These are phyloP conservation scores for Naganishia liquefaciens DNA, from an alignment of 1,284 basidiomycete genomes.

Conservation along the genomic window DNA sequence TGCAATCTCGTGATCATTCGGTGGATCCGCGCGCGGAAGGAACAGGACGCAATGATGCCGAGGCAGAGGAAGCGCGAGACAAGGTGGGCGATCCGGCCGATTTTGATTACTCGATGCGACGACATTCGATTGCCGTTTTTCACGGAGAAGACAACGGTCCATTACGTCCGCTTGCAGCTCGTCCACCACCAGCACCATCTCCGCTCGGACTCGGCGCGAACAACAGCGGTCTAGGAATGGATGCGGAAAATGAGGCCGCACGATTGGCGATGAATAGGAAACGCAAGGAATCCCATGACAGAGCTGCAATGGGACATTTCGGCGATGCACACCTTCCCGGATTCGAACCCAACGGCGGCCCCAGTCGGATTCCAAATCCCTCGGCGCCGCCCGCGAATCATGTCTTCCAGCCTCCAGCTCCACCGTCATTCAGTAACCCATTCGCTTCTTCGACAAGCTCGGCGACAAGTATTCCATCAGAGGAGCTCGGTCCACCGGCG, in stretches of 20 bases:
- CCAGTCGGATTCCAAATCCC: neutral
- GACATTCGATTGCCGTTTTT: conserved; percentile 29
- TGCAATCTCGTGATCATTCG: conserved; percentile 2
- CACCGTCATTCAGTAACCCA: conserved; percentile 29
- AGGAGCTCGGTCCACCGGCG: conserved; percentile 24
- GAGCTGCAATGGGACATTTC: conserved; percentile 15
- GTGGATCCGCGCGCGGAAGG: conserved; percentile 1
- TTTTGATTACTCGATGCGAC: conserved; percentile 26
- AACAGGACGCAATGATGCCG: conserved; percentile 10
- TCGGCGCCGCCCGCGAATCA: conserved; percentile 12
- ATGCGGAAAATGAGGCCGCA: conserved; percentile 6
- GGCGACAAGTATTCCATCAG: conserved; percentile 3
- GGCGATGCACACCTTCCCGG: conserved; percentile 1
- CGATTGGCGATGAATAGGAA: conserved; percentile 26
- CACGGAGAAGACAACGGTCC: conserved; percentile 6
- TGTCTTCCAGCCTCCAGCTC: conserved; percentile 25
- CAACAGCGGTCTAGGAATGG: neutral
- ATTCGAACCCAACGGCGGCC: neutral
- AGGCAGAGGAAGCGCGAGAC: conserved; percentile 32
- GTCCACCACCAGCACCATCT: conserved; percentile 22
- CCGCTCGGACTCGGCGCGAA: conserved; percentile 20
- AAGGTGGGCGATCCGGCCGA: conserved; percentile 22
- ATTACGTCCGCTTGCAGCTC: conserved; percentile 12
- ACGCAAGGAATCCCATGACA: conserved; percentile 29
- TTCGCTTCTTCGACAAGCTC: conserved; percentile 1